Base-by-base conservation (phyloP, 768 basidiomycete genomes). In the Dendrothele bispora region DNA sequence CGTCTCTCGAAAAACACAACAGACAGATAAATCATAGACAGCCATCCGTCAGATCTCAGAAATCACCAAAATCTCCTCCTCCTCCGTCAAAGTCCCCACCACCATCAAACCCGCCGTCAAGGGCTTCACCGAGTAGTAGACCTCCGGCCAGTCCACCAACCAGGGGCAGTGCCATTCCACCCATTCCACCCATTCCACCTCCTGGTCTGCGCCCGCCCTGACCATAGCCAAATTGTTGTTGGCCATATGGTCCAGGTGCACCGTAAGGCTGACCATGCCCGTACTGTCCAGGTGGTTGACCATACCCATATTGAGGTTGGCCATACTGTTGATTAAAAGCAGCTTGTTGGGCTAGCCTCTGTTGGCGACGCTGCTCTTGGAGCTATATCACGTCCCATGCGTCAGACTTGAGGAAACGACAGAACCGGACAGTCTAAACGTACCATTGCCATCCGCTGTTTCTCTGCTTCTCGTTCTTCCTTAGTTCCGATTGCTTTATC, bases 401-500 rank as follows among this genome's bases (percentile, higher is more conserved):
- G 14, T 26, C 17, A 7, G 17, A 21, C 22, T 17, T 40, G 4
- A 41, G 41, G 5, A 14, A 24, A 26, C 44, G 28, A 34, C 37
- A 6, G 40, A 18, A 29, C 14, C 28, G 34, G 36, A 18, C 40
- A 21, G 12, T 14, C 27, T 35, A 29, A 14, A 32, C 57, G 43
- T 43, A 66, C 65, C 56, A 68, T 61, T 5, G 61, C 62, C 46
- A 58, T 56, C 39, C 67, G 58, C 15, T 57, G 62, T 55, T 54
- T 69, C 22, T 67, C 64, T 36, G 71, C 69, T 57, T 82, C 78
- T 5, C 83, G 69, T 61, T 85, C 83, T 55, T 84, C 83, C 60
- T 80, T 82, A 3, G 82, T 84, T 1, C 80, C 80, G 11, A 80
- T 76, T 0, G 79, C 70, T 57, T 79, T 83, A 55, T 86, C 83